Base-by-base conservation (phyloP, 163 green algal species). In the Chlorella variabilis region DNA sequence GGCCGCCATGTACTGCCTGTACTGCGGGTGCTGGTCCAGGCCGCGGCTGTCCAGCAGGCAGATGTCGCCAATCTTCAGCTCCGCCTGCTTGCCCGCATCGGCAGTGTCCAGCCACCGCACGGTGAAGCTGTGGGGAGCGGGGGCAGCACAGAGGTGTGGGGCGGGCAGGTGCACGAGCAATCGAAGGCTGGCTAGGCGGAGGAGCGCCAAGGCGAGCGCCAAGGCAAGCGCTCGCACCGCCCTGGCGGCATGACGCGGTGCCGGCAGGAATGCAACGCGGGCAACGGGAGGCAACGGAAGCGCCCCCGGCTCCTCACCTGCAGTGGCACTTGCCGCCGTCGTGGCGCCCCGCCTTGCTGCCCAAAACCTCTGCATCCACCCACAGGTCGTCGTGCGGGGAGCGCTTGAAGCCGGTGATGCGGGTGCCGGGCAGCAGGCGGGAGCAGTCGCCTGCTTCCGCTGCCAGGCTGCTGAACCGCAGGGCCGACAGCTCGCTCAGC, bases 401-500 rank as follows among this genome's bases (percentile, higher is more conserved):
- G 27, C 68, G 51, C n/a, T 83, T 77, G 77, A 83, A 83, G 17
- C 31, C 77, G 2, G 66, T 63, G 45, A 83, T 38, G 3, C 49
- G 65, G 36, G 38, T 70, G 29, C 77, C 77, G 2, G 77, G 65
- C 31, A 39, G 4, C 20, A 83, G 8, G 5, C 3, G 7, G 2
- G 27, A 18, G 66, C 77, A 83, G 65, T 77, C 41, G 27, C 18
- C 17, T 17, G 65, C 15, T 2, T 82, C 66, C 27, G 51, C 65
- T 1, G 77, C n/a, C 9, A 83, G n/a, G 9, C 34, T 63, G 36
- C 13, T 51, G 51, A 77, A 77, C 7, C 77, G 49, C 15, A 83
- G 39, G 27, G 8, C 25, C 0, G 25, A 38, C 4, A 83, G 29
- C 5, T 31, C 36, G 4, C 17, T 42, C 66, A 83, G 39, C 49